A percentile compares a stretch with the other conserved stretches of the same genome.
Conservation (phyloP, 305 asterid genomes). For the Solanum hybrid region DNA sequence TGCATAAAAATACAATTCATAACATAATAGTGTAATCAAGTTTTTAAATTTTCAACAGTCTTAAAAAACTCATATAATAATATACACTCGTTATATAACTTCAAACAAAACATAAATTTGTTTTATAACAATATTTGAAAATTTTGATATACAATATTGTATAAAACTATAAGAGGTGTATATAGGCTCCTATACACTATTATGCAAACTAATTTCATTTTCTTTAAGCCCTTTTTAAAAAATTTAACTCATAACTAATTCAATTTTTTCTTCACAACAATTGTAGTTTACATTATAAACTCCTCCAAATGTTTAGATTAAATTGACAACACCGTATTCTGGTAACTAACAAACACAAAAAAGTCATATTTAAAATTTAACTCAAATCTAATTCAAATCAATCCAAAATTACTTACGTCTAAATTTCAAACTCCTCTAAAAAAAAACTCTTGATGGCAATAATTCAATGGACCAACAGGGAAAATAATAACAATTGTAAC, state of each 20-base stretch:
- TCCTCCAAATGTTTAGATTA: neutral
- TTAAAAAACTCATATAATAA: neutral
- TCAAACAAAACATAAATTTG: neutral
- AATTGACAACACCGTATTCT: neutral
- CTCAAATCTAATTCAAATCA: neutral
- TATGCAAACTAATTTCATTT: neutral
- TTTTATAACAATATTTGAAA: neutral
- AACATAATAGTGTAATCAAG: neutral
- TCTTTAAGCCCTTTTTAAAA: neutral
- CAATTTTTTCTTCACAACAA: neutral
- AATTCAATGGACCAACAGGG: neutral
- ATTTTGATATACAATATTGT: neutral
- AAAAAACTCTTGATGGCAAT: neutral
- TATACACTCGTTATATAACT: neutral
- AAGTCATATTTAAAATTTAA: neutral
- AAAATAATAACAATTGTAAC: too few relatives aligned
- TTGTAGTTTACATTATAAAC: neutral
- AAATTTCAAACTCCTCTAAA: neutral
- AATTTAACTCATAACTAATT: neutral
- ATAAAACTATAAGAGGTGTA: neutral
- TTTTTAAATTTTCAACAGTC: neutral
- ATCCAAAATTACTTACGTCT: neutral
- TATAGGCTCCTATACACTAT: neutral
- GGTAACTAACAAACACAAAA: neutral
- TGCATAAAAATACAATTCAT: neutral